These are phyloP conservation scores for Eucalyptus decipiens DNA, from an alignment of 345 rosid species.

Conservation along the genomic window DNA sequence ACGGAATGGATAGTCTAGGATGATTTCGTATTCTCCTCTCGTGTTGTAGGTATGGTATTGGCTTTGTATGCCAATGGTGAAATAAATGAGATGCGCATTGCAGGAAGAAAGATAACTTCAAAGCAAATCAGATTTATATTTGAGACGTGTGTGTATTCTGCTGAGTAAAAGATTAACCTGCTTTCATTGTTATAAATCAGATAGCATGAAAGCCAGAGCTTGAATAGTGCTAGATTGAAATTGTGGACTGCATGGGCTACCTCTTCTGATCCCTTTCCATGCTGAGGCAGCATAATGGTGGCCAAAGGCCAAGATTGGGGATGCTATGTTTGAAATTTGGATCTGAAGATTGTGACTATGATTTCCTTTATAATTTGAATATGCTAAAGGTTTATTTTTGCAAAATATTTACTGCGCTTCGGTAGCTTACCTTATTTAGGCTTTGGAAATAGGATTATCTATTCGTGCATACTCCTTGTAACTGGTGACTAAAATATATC, in stretches of 20 bases:
- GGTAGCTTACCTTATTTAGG: neutral
- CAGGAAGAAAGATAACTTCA: neutral
- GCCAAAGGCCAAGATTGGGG: neutral
- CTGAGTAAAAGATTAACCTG: neutral
- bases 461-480: neutral
- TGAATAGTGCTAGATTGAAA: neutral
- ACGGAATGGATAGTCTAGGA: neutral
- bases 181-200: neutral
- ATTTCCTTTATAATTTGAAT: neutral
- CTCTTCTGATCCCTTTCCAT: neutral
- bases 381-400: neutral
- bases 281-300: neutral
- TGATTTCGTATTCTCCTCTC: neutral
- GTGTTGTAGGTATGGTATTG: neutral
- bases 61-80: neutral
- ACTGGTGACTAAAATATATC: neutral
- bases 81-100: neutral
- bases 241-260: neutral
- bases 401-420: neutral
- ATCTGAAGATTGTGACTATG: neutral
- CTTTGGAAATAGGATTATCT: neutral
- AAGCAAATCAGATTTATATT: neutral
- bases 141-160: neutral
- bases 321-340: neutral
- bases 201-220: neutral